phyloP scores from a whole-genome alignment of 2,329 filamentous ascomycete species.

The Sphaceloma murrayae region DNA sequence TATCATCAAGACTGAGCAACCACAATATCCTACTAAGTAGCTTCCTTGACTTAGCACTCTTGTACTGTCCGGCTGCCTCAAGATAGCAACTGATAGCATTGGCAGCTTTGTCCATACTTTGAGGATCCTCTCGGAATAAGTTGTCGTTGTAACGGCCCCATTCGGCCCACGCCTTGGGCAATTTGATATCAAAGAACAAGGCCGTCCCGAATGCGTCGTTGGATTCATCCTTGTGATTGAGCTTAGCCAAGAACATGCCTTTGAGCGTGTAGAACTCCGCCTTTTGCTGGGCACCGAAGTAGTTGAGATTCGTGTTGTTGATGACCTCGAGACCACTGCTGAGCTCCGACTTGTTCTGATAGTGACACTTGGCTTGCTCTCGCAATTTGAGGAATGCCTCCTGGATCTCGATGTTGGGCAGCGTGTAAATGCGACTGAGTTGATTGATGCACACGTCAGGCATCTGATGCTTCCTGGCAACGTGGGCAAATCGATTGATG shows the following conservation, averaged over 20 bases:
- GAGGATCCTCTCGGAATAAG: slow-evolving; percentile 84
- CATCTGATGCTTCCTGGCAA: slow-evolving; percentile 91
- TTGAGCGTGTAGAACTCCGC: slow-evolving; percentile 98
- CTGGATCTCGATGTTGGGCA: slow-evolving; percentile 99
- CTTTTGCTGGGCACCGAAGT: slow-evolving; percentile 92
- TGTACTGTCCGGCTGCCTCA: slow-evolving; percentile 91
- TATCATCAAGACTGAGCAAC: slow-evolving; percentile 87
- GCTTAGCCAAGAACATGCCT: slow-evolving; percentile 96
- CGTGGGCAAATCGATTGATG: slow-evolving; percentile 96
- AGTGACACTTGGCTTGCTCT: slow-evolving; percentile 98
- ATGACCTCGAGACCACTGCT: slow-evolving; percentile 93
- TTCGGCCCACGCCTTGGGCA: slow-evolving; percentile 97
- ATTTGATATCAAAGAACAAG: slow-evolving; percentile 86
- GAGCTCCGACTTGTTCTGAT: slow-evolving; percentile 87
- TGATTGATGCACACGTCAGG: slow-evolving; percentile 97
- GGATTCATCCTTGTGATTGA: slow-evolving; percentile 81
- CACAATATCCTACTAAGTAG: slow-evolving; percentile 87
- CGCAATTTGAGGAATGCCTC: slow-evolving; percentile 95
- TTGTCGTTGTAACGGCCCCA: slow-evolving; percentile 98
- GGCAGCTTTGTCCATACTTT: slow-evolving; percentile 71
- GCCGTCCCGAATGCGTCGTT: slow-evolving; percentile 92
- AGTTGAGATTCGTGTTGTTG: slow-evolving; percentile 98
- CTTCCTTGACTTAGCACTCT: slow-evolving; percentile 92
- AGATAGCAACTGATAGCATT: slow-evolving; percentile 94
- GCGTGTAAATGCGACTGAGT: slow-evolving; percentile 92